Evolutionary conservation across 2,329 filamentous ascomycete species (phyloP), one percentile per base, ranked within the genome.

Genomic region (Salinomyces thailandicus): DNA sequence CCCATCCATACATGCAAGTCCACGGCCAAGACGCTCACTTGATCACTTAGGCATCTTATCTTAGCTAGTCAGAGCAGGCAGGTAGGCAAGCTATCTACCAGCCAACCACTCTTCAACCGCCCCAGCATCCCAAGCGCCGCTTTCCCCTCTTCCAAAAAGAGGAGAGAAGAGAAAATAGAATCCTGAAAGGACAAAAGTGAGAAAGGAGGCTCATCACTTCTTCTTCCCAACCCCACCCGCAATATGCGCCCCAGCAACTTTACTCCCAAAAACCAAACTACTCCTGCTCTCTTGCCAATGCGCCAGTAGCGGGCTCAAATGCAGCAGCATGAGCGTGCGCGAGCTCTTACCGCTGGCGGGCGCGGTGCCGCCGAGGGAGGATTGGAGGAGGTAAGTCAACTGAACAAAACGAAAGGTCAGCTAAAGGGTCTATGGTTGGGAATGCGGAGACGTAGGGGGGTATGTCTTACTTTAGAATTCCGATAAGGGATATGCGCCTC

Each of bases 261-360:
- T 96, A 20, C 85, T 93, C 12, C 91, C 91, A 62, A 98, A 98
- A 54, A 91, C 81, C 61, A 98, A 69, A 69, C 86, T 95, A 30
- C 87, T 94, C 57, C 95, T 68, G 3, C 87, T 95, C 69, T 98
- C 91, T 53, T 81, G 82, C 46, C 95, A 68, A 64, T 96, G 91
- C 5, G 79, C 82, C 64, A 93, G 84, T 41, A 96, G 67, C 20
- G 91, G 91, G 50, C 82, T 91, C 38, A 94, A 83, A 87, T 96
- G 96, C 58, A 96, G 85, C 60, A 98, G 94, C 91, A 98, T 98
- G 52, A 98, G 79, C 1, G 91, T 98, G 65, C 95, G 93, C 50
- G 82, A 91, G 17, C 49, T 49, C 33, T 58, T 58, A 38, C 54
- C 54, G 27, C 49, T 55, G n/a, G 47, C 42, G n/a, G 45, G 41